These are phyloP conservation scores for Picea abies DNA, from an alignment of 83 land plant species.

Conservation along the genomic window DNA sequence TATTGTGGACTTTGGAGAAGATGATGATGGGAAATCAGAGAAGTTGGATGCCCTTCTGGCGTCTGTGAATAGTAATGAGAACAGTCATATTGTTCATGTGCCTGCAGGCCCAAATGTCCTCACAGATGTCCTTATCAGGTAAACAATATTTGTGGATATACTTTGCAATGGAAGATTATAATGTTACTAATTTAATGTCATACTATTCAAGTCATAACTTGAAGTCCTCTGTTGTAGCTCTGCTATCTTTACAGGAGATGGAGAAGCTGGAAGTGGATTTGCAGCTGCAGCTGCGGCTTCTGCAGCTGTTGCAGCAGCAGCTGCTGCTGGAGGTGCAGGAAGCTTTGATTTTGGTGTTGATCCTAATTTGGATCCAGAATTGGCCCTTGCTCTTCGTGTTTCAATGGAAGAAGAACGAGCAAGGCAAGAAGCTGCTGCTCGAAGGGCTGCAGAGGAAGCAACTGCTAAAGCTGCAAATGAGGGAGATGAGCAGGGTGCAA, in stretches of 20 bases:
- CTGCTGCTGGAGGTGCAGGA: slow-evolving; percentile 49
- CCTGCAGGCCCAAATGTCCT: slow-evolving; percentile 40
- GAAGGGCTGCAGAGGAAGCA: slow-evolving; percentile 51
- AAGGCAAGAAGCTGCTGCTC: slow-evolving; percentile 54
- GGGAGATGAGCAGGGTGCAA: slow-evolving; percentile 26
- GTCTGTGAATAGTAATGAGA: slow-evolving; percentile 56
- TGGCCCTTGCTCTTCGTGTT: slow-evolving; percentile 57
- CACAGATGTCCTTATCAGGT: slow-evolving; percentile 52
- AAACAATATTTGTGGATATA: background rate
- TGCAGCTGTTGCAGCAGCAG: slow-evolving; percentile 59
- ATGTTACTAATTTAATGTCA: background rate
- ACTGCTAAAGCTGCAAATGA: slow-evolving; percentile 27
- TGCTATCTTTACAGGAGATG: slow-evolving; percentile 62
- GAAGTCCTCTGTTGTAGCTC: slow-evolving; percentile 32
- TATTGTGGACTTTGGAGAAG: slow-evolving; percentile 31
- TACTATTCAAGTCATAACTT: background rate
- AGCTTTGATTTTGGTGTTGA: slow-evolving; percentile 68
- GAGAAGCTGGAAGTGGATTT: slow-evolving; percentile 67
- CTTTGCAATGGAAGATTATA: background rate
- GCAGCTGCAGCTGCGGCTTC: slow-evolving; percentile 64
- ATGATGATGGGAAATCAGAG: slow-evolving; percentile 45
- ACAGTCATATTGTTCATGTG: slow-evolving; percentile 61
- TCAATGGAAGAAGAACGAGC: slow-evolving; percentile 71
- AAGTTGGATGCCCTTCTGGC: slow-evolving; percentile 49
- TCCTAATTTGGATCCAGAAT: slow-evolving; percentile 63